Conservation (phyloP, 345 rosid genomes). For the Noccaea caerulescens region DNA sequence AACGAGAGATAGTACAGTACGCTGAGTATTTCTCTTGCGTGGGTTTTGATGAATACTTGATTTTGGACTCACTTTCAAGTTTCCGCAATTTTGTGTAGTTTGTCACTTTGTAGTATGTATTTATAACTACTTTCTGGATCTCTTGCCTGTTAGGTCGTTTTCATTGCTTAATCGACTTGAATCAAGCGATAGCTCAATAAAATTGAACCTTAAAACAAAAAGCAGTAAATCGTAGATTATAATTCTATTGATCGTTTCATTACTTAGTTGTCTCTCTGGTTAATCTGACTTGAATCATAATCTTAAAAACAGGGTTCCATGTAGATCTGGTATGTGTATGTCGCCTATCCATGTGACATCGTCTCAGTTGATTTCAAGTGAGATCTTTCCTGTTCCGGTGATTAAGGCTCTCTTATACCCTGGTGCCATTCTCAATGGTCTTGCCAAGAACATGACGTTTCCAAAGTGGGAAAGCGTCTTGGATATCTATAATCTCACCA, state of each 20-base stretch:
- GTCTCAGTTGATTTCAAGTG: conserved; percentile 92
- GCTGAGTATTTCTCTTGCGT: neutral
- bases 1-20: neutral
- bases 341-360: conserved; percentile 92
- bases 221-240: conserved; percentile 10
- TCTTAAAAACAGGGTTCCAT: conserved; percentile 62
- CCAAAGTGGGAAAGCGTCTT: conserved; percentile 79
- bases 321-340: conserved; percentile 91
- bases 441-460: conserved; percentile 59
- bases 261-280: neutral
- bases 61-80: conserved; percentile 10
- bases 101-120: neutral
- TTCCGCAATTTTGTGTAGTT: neutral
- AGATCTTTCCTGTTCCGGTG: conserved; percentile 79
- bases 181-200: neutral
- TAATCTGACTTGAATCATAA: conserved; percentile 9
- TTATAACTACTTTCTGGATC: conserved; percentile 6
- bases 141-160: neutral
- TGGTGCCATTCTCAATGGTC: conserved; percentile 72
- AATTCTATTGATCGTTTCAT: neutral
- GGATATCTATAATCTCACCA: conserved; percentile 69
- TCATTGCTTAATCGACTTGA: neutral
- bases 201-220: neutral
- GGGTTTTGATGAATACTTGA: conserved; percentile 2
- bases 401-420: conserved; percentile 85